Conservation (phyloP, 1,139 yeast genomes). For the Candida mesenterica region DNA sequence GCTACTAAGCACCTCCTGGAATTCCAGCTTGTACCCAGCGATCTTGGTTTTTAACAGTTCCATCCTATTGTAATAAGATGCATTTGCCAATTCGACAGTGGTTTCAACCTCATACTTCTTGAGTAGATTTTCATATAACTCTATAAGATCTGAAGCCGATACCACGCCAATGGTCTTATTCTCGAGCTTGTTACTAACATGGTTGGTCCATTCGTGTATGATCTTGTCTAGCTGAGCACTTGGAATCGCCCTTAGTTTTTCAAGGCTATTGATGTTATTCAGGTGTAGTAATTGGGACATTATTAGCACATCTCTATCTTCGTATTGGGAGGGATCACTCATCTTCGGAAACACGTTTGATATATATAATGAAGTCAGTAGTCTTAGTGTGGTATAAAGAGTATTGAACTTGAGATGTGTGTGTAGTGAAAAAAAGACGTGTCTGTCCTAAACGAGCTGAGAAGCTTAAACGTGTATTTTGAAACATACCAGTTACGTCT, state of each 20-base stretch:
- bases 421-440: no score
- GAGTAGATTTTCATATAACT: constrained; percentile 17
- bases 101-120: constrained; percentile 16
- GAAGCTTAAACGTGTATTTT: no score
- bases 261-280: constrained; percentile 16
- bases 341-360: constrained; percentile 1
- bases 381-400: no score
- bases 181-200: constrained; percentile 17
- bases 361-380: no score
- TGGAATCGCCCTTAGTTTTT: constrained; percentile 13
- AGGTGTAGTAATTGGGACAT: constrained; percentile 24
- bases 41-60: constrained; percentile 19
- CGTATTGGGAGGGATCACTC: constrained; percentile 13
- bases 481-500: no score
- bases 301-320: constrained; percentile 22
- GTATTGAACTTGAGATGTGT: constrained; percentile 2
- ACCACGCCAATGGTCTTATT: constrained; percentile 9
- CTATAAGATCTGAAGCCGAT: constrained; percentile 14
- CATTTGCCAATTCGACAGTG: constrained; percentile 26
- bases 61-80: constrained; percentile 18
- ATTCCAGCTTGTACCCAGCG: constrained; percentile 13
- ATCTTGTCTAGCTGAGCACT: constrained; percentile 13
- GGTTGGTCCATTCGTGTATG: constrained; percentile 19
- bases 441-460: no score
- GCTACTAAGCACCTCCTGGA: constrained; percentile 7